Evolutionary conservation across 2,329 filamentous ascomycete genomes (phyloP).

Genomic region (Fusarium veterinarium): DNA sequence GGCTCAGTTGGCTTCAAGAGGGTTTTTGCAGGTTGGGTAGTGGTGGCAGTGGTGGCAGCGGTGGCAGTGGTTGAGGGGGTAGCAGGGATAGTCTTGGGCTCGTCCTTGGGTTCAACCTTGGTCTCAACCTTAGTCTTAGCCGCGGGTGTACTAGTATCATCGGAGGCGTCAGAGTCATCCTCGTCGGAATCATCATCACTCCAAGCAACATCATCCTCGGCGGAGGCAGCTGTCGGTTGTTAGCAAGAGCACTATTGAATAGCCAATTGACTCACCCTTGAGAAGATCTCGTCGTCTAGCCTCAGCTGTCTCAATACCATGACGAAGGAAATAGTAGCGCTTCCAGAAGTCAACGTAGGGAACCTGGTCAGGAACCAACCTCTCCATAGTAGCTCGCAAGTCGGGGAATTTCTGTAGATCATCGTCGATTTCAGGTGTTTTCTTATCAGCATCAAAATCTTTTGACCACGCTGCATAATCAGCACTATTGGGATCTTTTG

Average conservation of each 20-base stretch:
- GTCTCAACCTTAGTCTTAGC: conserved; percentile 43
- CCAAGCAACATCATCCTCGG: conserved; percentile 78
- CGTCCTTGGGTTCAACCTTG: conserved; percentile 53
- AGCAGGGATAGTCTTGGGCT: conserved; percentile 48
- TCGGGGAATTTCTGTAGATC: conserved; percentile 91
- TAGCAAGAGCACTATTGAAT: conserved; percentile 16
- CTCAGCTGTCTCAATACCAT: conserved; percentile 94
- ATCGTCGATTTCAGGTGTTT: conserved; percentile 83
- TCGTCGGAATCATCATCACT: conserved; percentile 71
- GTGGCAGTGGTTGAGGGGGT: conserved; percentile 70
- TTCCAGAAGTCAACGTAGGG: conserved; percentile 92
- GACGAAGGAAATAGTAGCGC: conserved; percentile 93
- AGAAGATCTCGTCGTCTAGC: conserved; percentile 87
- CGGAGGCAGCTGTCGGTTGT: conserved; percentile 66
- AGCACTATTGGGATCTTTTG: conserved; percentile 79
- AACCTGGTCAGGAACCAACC: conserved; percentile 91
- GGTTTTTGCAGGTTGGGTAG: conserved; percentile 63
- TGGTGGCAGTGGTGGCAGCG: conserved; percentile 56
- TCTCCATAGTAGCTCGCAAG: conserved; percentile 90
- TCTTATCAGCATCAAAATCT: conserved; percentile 82
- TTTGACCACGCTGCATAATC: conserved; percentile 81
- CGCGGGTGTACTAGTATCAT: conserved; percentile 37
- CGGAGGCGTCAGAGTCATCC: conserved; percentile 38
- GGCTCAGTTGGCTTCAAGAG: conserved; percentile 72
- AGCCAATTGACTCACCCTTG: conserved; percentile 72